Evolutionary conservation across 176 grass and related monocot genomes (phyloP), one percentile per base, ranked within the genome.

Genomic region (Miscanthus lutarioriparius): DNA sequence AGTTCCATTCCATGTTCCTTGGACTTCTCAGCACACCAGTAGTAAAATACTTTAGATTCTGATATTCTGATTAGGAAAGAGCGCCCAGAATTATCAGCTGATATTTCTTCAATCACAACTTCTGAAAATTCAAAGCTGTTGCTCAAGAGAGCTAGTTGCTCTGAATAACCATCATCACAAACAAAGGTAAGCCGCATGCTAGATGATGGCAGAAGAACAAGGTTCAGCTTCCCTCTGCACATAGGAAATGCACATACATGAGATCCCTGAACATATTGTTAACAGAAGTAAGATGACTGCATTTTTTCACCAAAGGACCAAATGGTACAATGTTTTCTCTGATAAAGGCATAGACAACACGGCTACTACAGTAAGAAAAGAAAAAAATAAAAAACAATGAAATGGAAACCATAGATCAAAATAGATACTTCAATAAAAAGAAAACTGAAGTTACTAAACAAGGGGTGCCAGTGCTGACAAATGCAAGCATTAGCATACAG

Each of bases 1-100:
- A 96, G 89, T 33, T 94, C 86, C 54, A 82, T 87, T 80, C 96
- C 96, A 45, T 87, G 78, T 80, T 89, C 68, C 48, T 89, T 90
- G 22, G 91, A 99, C 75, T 95, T 99, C 67, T 99, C 91, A 45
- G 96, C 92, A 33, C 93, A 90, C 93, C 96, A 99, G 87, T 98
- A 98, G 80, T 99, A 99, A 62, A 92, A 89, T 66, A 72, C 81
- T 83, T 84, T 77, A 87, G 85, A 90, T 64, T 87, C 80, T 56
- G 85, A 88, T 69, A 92, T 59, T 73, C 84, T 93, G 54, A 99
- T 54, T 19, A 87, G 28, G 23, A 99, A 99, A 76, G 96, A 96
- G 40, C 93, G 91, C 22, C 93, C 89, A 37, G 93, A 94, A 71
- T 59, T 75, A 90, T 99, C 96, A 86, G 89, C 87, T 45, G 91